Base-by-base conservation (phyloP, 768 basidiomycete species). In the Lactarius quietus region DNA sequence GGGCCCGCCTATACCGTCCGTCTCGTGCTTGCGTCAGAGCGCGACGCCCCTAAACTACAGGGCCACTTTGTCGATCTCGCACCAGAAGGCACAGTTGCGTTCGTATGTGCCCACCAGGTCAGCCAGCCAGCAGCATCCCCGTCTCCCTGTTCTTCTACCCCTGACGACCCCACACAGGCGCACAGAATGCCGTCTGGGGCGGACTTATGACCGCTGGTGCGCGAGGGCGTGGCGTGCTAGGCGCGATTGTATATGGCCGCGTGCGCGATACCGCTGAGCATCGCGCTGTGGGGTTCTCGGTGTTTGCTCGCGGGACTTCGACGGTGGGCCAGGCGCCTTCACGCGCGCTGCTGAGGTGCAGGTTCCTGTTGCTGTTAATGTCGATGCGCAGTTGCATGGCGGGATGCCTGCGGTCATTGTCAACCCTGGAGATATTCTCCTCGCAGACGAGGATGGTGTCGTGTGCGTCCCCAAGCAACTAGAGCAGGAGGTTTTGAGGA, bases 161-260 rank as follows among this genome's bases (percentile, higher is more conserved):
- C 31, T 43, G 57, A 59, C 26, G 43, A 64, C 41, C 48, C n/a
- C 45, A 54, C n/a, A 14, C 73, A 88, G 91, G 86, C 62, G 78
- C 81, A 31, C 89, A 88, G 75, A 89, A 86, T 70, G 92, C 93
- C 5, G 90, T 93, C 7, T 96, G 94, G 94, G 93, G 94, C 28
- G 93, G 94, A 23, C 84, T 93, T 57, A 93, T 94, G 93, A 87
- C 92, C 14, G 90, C 91, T 0, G 92, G 92, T 26, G 93, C 93
- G 1, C 83, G 86, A 72, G 83, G 84, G 15, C 85, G 87, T 62
- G 83, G 83, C 23, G 87, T 86, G 15, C 78, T 79, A 28, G 94
- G 92, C 14, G 92, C 89, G 54, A 79, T 96, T 48, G 88, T 96
- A 65, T 90, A 88, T 52, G 92, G 92, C 12, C 84, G 92, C 18